Evolutionary conservation across 1,139 yeast species (phyloP).

Genomic region (Yamadazyma oceani): DNA sequence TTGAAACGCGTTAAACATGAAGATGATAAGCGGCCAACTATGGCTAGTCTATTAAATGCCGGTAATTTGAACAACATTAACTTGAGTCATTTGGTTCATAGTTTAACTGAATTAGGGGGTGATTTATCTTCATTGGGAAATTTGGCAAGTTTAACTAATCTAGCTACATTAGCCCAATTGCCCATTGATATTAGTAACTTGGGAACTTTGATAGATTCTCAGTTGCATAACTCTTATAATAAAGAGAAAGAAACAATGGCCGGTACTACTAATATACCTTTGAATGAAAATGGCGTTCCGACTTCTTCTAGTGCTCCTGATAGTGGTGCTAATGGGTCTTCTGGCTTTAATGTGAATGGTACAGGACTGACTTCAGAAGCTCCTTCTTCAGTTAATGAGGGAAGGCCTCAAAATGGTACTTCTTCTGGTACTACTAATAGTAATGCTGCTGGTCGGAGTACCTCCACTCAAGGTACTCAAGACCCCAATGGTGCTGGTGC

Average conservation of each 20-base stretch:
- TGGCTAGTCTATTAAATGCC: slow-evolving; percentile 31
- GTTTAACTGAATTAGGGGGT: slow-evolving; percentile 38
- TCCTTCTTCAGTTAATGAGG: too few relatives aligned
- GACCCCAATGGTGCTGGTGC: too few relatives aligned
- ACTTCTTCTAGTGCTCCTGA: too few relatives aligned
- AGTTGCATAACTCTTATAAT: slow-evolving; percentile 11
- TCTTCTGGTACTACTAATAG: not conserved
- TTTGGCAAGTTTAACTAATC: slow-evolving; percentile 40
- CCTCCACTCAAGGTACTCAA: too few relatives aligned
- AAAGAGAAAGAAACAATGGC: not conserved
- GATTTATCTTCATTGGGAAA: slow-evolving; percentile 39
- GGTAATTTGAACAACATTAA: slow-evolving; percentile 48
- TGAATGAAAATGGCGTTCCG: slow-evolving; percentile 1
- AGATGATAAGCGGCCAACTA: not conserved
- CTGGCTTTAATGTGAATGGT: not conserved
- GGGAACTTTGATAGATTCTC: slow-evolving; percentile 30
- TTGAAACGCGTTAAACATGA: slow-evolving; percentile 1
- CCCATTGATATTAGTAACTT: slow-evolving; percentile 43
- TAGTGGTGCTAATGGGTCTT: not conserved
- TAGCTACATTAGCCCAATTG: slow-evolving; percentile 46
- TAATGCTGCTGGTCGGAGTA: slow-evolving; percentile 6
- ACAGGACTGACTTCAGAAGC: too few relatives aligned
- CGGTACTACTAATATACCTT: not conserved
- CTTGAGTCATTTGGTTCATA: slow-evolving; percentile 46
- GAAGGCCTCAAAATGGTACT: too few relatives aligned